A percentile compares a stretch with the other conserved stretches of the same genome.
Evolutionary conservation across 2,329 filamentous ascomycete genomes (phyloP).

Genomic region (Fusarium pseudograminearum): DNA sequence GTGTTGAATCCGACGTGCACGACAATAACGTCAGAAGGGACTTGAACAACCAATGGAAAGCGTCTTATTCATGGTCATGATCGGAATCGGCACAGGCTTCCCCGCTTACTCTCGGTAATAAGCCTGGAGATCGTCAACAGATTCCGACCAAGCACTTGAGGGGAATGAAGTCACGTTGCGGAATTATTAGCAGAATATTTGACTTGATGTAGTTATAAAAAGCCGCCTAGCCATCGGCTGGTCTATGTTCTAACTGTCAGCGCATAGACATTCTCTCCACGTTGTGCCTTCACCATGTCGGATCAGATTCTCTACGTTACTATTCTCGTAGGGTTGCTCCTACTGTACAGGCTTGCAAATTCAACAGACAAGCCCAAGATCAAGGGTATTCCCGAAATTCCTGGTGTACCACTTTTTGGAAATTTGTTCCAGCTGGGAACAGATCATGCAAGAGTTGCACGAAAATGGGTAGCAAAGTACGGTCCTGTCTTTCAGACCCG

Average conservation of each 20-base stretch:
- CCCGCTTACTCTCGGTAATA: conserved; percentile 28
- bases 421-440: conserved; percentile 71
- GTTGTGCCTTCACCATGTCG: conserved; percentile 16
- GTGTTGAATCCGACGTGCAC: neutral
- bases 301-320: conserved; percentile 28
- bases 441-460: conserved; percentile 66
- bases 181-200: neutral
- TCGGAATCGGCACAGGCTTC: conserved; percentile 21
- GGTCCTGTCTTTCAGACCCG: conserved; percentile 75
- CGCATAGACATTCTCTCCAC: neutral
- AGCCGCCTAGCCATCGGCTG: neutral
- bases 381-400: conserved; percentile 71
- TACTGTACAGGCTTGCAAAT: conserved; percentile 52
- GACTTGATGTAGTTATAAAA: conserved; percentile 12
- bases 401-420: conserved; percentile 72
- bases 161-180: conserved; percentile 16
- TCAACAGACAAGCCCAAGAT: conserved; percentile 69
- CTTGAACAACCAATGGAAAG: conserved; percentile 1
- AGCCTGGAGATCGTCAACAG: conserved; percentile 4
- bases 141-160: conserved; percentile 9
- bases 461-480: conserved; percentile 69
- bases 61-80: neutral
- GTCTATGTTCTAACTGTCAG: neutral
- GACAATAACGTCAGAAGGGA: neutral
- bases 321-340: conserved; percentile 10